Evolutionary conservation across 2,329 filamentous ascomycete genomes (phyloP).

Genomic region (Waltergamsia citrina): DNA sequence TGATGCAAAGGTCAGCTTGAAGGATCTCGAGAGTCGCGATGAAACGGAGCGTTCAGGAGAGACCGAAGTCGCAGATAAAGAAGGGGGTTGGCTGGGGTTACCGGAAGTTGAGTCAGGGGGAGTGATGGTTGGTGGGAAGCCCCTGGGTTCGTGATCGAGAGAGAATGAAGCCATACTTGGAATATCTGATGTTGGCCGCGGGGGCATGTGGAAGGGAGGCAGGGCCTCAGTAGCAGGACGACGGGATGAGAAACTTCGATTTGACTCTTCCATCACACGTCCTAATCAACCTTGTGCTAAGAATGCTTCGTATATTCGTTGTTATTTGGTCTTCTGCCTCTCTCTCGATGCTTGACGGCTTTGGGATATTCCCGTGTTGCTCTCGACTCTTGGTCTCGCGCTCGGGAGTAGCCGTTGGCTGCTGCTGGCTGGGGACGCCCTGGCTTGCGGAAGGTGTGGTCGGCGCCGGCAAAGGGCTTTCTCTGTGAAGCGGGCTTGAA

Average conservation of each 20-base stretch:
- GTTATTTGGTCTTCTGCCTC: too few relatives aligned
- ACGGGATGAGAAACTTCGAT: constrained; percentile 60
- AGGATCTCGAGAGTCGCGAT: too few relatives aligned
- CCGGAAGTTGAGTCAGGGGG: constrained; percentile 10
- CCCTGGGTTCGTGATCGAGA: not conserved
- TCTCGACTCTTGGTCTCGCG: too few relatives aligned
- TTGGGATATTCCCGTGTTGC: too few relatives aligned
- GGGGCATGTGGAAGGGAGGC: constrained; percentile 54
- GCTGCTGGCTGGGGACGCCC: too few relatives aligned
- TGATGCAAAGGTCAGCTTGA: constrained; percentile 28
- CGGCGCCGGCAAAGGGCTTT: too few relatives aligned
- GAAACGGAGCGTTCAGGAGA: not conserved
- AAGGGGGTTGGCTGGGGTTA: constrained; percentile 9
- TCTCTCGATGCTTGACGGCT: too few relatives aligned
- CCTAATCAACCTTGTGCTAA: too few relatives aligned
- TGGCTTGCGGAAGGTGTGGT: too few relatives aligned
- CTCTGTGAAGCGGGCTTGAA: too few relatives aligned
- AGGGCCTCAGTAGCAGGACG: constrained; percentile 61
- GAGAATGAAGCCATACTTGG: not conserved
- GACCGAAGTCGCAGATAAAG: not conserved
- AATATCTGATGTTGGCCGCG: not conserved
- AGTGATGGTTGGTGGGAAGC: constrained; percentile 9
- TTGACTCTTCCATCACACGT: not conserved
- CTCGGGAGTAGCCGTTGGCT: too few relatives aligned
- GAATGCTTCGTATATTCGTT: too few relatives aligned